Percentiles rank a stretch among this genome's conserved stretches.
These are phyloP conservation scores for Fraxinus paxiana DNA, from an alignment of 305 asterid species.

Conservation along the genomic window DNA sequence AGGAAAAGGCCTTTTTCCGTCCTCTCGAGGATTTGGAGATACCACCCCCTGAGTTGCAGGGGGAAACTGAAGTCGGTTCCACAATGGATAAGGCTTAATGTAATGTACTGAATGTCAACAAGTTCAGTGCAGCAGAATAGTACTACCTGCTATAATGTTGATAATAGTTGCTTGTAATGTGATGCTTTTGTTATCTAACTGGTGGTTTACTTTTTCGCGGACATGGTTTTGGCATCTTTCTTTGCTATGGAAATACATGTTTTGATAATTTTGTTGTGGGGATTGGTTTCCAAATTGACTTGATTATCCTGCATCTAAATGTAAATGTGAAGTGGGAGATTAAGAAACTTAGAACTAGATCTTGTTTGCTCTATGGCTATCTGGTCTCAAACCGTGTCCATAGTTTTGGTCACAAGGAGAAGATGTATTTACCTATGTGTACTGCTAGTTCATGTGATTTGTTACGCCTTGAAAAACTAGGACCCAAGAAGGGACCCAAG, in stretches of 20 bases:
- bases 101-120: neutral
- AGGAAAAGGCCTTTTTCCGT: conserved; percentile 76
- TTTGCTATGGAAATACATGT: neutral
- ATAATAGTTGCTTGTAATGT: neutral
- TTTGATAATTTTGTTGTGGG: neutral
- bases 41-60: conserved; percentile 38
- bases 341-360: too few relatives aligned
- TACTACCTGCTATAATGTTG: neutral
- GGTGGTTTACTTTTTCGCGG: neutral
- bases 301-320: neutral
- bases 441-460: too few relatives aligned
- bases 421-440: too few relatives aligned
- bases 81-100: conserved; percentile 3
- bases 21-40: conserved; percentile 76
- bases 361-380: too few relatives aligned
- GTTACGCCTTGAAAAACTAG: too few relatives aligned
- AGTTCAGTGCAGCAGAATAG: neutral
- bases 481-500: too few relatives aligned
- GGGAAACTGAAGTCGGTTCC: neutral
- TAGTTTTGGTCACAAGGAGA: too few relatives aligned
- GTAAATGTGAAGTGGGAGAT: too few relatives aligned
- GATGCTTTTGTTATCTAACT: neutral
- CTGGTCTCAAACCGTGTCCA: too few relatives aligned
- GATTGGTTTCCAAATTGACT: neutral
- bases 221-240: neutral